Percentiles rank a stretch among this genome's conserved stretches.
These are phyloP conservation scores for Tribonema minus DNA, from an alignment of 108 stramenopile genomes.

Conservation along the genomic window DNA sequence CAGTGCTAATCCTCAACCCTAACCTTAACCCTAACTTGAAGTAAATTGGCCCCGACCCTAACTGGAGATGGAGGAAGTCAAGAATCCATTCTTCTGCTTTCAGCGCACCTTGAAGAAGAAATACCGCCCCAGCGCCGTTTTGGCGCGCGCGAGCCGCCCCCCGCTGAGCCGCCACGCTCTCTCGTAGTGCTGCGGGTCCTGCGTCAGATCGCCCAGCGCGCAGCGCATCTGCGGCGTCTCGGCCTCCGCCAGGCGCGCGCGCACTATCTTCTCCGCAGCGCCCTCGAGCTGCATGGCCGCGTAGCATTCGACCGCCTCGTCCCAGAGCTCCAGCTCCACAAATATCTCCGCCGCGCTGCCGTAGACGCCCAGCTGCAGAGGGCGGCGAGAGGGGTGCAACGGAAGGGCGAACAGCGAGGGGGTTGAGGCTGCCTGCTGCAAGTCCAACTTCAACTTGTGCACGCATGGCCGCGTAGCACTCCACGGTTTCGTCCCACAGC, in stretches of 20 bases:
- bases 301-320: conserved; percentile 95
- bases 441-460: no score
- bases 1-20: no score
- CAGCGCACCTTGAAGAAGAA: conserved; percentile 9
- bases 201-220: conserved; percentile 79
- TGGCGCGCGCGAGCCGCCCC: conserved; percentile 72
- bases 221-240: conserved; percentile 85
- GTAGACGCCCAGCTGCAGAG: conserved; percentile 70
- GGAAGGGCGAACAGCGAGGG: no score
- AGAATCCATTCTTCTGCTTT: no score
- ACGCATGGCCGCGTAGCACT: conserved; percentile 81
- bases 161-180: conserved; percentile 74
- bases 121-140: conserved; percentile 68
- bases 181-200: conserved; percentile 71
- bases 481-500: conserved; percentile 94
- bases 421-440: no score
- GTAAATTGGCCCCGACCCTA: no score
- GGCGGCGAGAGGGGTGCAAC: no score
- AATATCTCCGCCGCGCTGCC: conserved; percentile 85
- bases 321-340: conserved; percentile 91
- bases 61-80: no score
- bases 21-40: no score
- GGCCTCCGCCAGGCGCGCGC: conserved; percentile 63
- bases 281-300: conserved; percentile 73
- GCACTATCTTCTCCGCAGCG: conserved; percentile 75